Evolutionary conservation across 2,329 filamentous ascomycete species (phyloP).

Genomic region (Colletotrichum lindemuthianum): DNA sequence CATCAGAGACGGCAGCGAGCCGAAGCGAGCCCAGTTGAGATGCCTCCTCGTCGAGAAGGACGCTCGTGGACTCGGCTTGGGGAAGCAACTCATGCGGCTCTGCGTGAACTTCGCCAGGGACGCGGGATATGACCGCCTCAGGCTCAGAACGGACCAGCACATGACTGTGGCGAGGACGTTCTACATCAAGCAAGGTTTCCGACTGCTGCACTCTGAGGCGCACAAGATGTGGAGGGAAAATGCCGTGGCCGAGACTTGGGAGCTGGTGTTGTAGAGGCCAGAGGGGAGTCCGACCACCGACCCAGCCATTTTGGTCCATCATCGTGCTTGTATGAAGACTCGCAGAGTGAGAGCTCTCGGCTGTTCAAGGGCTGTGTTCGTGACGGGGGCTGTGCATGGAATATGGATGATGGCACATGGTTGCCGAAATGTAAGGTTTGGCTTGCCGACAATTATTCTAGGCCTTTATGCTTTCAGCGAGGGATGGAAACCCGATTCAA

Average conservation of each 20-base stretch:
- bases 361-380: too few species aligned
- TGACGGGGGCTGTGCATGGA: too few species aligned
- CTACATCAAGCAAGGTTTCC: slow-evolving; percentile 39
- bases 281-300: too few species aligned
- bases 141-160: slow-evolving; percentile 37
- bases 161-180: slow-evolving; percentile 36
- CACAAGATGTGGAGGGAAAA: neutral
- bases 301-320: too few species aligned
- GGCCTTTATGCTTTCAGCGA: too few species aligned
- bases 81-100: slow-evolving; percentile 31
- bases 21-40: slow-evolving; percentile 38
- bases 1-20: slow-evolving; percentile 31
- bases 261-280: slow-evolving; percentile 14
- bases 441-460: too few species aligned
- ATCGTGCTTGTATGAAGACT: too few species aligned
- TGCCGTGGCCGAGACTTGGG: slow-evolving; percentile 28
- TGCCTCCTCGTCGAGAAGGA: slow-evolving; percentile 40
- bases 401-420: too few species aligned
- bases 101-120: slow-evolving; percentile 38
- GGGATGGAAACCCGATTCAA: too few species aligned
- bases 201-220: slow-evolving; percentile 4
- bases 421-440: too few species aligned
- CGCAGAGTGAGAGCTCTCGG: too few species aligned
- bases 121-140: slow-evolving; percentile 34
- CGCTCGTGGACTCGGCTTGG: slow-evolving; percentile 38